Evolutionary conservation across 257 asterid genomes (phyloP).

Genomic region (Lithospermum erythrorhizon): DNA sequence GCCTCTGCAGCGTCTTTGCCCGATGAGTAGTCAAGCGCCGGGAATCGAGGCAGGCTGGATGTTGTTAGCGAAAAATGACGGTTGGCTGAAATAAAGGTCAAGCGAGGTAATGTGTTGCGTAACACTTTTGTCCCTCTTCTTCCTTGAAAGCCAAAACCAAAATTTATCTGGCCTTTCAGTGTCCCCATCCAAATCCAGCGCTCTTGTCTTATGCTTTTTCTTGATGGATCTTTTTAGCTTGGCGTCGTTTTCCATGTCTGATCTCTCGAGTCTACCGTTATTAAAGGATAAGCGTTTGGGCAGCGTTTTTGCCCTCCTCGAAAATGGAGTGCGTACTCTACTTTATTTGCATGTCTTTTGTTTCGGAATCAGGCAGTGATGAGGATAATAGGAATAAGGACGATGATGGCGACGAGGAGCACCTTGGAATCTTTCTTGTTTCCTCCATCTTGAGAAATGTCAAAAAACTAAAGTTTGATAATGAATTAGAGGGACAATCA

Average conservation of each 20-base stretch:
- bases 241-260: conserved; percentile 70
- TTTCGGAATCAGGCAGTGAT: conserved; percentile 23
- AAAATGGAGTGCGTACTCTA: conserved; percentile 69
- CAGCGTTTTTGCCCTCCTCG: conserved; percentile 33
- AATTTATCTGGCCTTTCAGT: conserved; percentile 70
- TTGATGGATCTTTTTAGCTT: conserved; percentile 36
- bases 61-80: conserved; percentile 25
- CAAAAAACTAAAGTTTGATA: too few species aligned
- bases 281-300: conserved; percentile 73
- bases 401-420: not conserved
- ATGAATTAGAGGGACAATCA: too few species aligned
- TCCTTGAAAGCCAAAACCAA: conserved; percentile 83
- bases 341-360: conserved; percentile 52
- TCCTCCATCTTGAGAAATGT: not conserved
- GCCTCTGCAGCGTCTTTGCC: too few species aligned
- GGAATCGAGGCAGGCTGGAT: conserved; percentile 34
- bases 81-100: conserved; percentile 76
- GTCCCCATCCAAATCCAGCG: conserved; percentile 55
- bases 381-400: not conserved
- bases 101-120: conserved; percentile 67
- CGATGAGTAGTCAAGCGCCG: too few species aligned
- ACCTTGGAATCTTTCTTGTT: not conserved
- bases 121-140: conserved; percentile 46
- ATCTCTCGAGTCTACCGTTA: conserved; percentile 49
- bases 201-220: conserved; percentile 22